Conservation (phyloP, 2,329 filamentous ascomycete species). For the Onygenales sp. region DNA sequence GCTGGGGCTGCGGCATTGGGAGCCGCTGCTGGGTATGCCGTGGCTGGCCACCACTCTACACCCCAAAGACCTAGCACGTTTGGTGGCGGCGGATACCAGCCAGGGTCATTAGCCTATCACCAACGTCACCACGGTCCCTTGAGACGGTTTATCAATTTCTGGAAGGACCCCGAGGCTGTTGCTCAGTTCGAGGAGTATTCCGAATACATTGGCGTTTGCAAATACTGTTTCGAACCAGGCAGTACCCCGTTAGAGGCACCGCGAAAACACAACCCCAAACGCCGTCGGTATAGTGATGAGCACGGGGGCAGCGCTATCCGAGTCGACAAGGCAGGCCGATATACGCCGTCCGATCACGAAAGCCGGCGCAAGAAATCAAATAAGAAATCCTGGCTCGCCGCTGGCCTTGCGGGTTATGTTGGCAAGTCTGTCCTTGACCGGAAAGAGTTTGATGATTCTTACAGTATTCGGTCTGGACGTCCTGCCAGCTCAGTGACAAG, state of each 20-base stretch:
- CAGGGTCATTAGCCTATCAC: constrained; percentile 35
- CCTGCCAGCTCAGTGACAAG: constrained; percentile 21
- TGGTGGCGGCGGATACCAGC: constrained; percentile 12
- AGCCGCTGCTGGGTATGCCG: constrained; percentile 32
- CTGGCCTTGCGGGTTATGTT: constrained; percentile 46
- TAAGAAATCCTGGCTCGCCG: constrained; percentile 42
- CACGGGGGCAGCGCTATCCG: constrained; percentile 33
- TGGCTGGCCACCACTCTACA: constrained; percentile 27
- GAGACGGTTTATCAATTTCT: constrained; percentile 48
- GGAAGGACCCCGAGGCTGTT: constrained; percentile 56
- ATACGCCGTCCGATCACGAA: constrained; percentile 41
- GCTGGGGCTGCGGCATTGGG: constrained; percentile 38
- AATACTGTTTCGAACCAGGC: constrained; percentile 54
- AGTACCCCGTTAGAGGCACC: constrained; percentile 49
- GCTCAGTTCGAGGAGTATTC: constrained; percentile 59
- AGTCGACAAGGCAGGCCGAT: constrained; percentile 52
- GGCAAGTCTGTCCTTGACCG: constrained; percentile 42
- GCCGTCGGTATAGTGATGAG: constrained; percentile 38
- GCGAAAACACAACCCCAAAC: constrained; percentile 45
- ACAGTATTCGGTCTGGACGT: constrained; percentile 48
- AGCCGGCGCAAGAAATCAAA: constrained; percentile 35
- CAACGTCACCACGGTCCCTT: constrained; percentile 50
- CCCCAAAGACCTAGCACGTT: constrained; percentile 18
- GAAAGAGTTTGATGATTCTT: constrained; percentile 51
- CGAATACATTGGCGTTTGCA: constrained; percentile 57